These are phyloP conservation scores for Oidium heveae DNA, from an alignment of 2,329 filamentous ascomycete species.

Conservation along the genomic window DNA sequence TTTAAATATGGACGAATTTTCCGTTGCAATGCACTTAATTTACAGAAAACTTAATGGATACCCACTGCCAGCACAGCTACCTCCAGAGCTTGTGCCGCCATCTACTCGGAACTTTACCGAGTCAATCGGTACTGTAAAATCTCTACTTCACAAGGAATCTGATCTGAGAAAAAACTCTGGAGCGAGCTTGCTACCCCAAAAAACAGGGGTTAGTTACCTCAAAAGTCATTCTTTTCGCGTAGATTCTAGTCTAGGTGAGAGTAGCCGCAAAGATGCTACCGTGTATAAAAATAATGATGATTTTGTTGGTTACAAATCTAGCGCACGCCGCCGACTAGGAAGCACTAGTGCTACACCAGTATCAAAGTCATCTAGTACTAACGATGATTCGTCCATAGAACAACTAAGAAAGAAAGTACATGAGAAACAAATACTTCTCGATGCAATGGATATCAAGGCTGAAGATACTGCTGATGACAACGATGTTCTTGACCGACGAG, in stretches of 20 bases:
- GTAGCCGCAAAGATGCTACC: conserved; percentile 71
- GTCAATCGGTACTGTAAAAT: conserved; percentile 83
- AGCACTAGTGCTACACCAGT: conserved; percentile 52
- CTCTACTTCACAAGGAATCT: conserved; percentile 67
- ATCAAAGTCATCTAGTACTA: conserved; percentile 40
- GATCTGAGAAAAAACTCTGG: conserved; percentile 73
- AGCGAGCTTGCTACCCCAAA: conserved; percentile 74
- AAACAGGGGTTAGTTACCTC: conserved; percentile 92
- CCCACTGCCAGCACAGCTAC: conserved; percentile 64
- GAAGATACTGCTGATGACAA: conserved; percentile 79
- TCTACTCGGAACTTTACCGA: conserved; percentile 84
- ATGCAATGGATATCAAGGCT: conserved; percentile 90
- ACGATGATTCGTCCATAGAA: conserved; percentile 64
- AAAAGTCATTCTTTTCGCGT: conserved; percentile 83
- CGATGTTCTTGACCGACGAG: conserved; percentile 68
- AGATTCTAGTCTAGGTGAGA: conserved; percentile 27
- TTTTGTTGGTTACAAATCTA: conserved; percentile 76
- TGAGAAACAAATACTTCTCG: conserved; percentile 80
- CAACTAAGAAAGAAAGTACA: conserved; percentile 79
- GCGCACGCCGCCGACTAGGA: conserved; percentile 61
- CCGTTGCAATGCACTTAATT: conserved; percentile 96
- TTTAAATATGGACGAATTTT: conserved; percentile 88
- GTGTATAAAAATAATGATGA: conserved; percentile 95
- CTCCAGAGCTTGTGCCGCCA: conserved; percentile 77
- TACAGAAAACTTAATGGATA: conserved; percentile 95